Evolutionary conservation across 2,329 filamentous ascomycete genomes (phyloP), one percentile per base, ranked within the genome.

Genomic region (Verticillium albo-atrum): DNA sequence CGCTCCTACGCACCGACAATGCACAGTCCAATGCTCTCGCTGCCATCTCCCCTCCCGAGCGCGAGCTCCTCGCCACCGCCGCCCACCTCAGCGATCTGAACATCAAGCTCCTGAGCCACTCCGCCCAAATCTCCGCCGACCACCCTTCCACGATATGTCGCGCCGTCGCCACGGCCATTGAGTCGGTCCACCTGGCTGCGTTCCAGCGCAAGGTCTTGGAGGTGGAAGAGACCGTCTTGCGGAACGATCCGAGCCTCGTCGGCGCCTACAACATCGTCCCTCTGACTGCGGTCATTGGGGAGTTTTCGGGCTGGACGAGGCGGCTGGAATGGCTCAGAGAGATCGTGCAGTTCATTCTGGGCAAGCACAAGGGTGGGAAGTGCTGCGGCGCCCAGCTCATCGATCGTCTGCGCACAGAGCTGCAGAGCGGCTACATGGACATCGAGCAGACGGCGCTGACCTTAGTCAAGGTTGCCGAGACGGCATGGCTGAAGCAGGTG

Each of bases 211-310:
- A 92, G 70, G 88, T 98, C 5, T 78, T 98, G 9, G 86, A 92
- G 58, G 91, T 97, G 4, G 95, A 99, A 74, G 84, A 83, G 60
- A 82, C 82, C 14, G 90, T 99, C 27, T 76, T 98, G 56, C 83
- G 81, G 53, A 85, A 87, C 67, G 92, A 97, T 77, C 83, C 92
- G 2, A 84, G 80, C 6, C 85, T 91, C 60, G 94, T 98, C 1
- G 94, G 94, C 50, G 94, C 91, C 1, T 97, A 97, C 72, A 89
- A 94, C 62, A 96, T 97, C 63, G 94, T 98, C 25, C 94, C 95
- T 3, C 76, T 99, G 66, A 96, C 95, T 55, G 89, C 88, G 2
- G 83, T 98, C 23, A 87, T 96, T 28, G 84, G 83, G 5, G 89
- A 95, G 68, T 97, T 98, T 68, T 87, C 89, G n/a, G 89, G 85